A percentile compares a stretch with the other conserved stretches of the same genome.
phyloP scores from a whole-genome alignment of 2,329 filamentous ascomycete species.

The Nemania serpens region DNA sequence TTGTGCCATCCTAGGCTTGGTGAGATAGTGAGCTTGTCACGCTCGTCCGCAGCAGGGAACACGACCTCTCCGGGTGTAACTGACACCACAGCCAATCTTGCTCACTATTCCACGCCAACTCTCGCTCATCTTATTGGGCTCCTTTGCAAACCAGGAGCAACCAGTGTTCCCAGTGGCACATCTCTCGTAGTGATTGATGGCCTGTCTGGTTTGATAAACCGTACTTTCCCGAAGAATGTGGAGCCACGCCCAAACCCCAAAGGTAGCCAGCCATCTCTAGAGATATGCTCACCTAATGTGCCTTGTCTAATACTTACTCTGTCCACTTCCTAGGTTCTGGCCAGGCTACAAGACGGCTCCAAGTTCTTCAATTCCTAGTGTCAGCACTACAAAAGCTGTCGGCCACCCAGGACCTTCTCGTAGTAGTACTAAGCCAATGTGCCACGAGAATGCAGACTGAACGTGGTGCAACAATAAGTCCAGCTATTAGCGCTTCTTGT shows the following conservation, averaged over 20 bases:
- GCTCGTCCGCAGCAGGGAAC: constrained; percentile 17
- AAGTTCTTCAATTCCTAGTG: constrained; percentile 66
- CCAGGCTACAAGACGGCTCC: constrained; percentile 51
- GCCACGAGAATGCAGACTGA: constrained; percentile 77
- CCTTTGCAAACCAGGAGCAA: constrained; percentile 66
- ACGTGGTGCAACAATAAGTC: constrained; percentile 70
- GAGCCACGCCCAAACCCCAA: constrained; percentile 47
- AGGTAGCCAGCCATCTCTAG: constrained; percentile 42
- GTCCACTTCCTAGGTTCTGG: constrained; percentile 26
- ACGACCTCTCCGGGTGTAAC: constrained; percentile 10
- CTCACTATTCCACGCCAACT: constrained; percentile 58
- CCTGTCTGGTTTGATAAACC: constrained; percentile 75
- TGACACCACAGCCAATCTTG: constrained; percentile 42
- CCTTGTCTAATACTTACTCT: constrained; percentile 16
- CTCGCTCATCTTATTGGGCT: constrained; percentile 78
- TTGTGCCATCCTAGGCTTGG: constrained; percentile 46
- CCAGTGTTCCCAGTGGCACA: constrained; percentile 65
- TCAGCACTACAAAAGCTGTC: constrained; percentile 76
- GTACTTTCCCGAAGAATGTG: constrained; percentile 70
- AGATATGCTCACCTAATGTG: background rate
- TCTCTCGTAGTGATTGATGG: constrained; percentile 78
- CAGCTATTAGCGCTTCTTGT: constrained; percentile 73
- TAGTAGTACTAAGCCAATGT: constrained; percentile 79
- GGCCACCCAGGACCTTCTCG: constrained; percentile 70
- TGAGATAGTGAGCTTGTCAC: constrained; percentile 32